Base-by-base conservation (phyloP, 2,329 filamentous ascomycete genomes). In the Ophiostoma ulmi region DNA sequence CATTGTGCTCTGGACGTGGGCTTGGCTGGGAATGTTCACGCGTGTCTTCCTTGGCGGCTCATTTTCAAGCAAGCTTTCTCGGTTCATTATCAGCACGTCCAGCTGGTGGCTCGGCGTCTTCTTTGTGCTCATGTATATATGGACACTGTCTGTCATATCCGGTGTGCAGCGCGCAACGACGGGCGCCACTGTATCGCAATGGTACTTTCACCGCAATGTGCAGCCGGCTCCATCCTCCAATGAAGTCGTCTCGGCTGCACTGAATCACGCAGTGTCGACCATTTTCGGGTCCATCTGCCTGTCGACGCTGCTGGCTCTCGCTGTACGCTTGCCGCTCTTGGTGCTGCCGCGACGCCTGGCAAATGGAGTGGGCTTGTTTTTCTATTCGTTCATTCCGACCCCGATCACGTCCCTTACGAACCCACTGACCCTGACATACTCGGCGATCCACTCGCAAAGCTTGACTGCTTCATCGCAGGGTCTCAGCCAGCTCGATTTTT, bases 21-120 rank as follows among this genome's bases (percentile, higher is more conserved):
- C 91, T 7, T 99, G 95, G 95, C 88, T 98, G 75, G 89, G 89
- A 75, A 97, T 99, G 93, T 98, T 99, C 80, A 94, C 94, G 8
- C 87, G 93, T 64, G 90, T 98, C 72, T 99, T 99, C 79, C 88
- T 98, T 72, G 93, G 92, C n/a, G 95, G 95, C 0, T 91, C 94
- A 79, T 88, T 94, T 74, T 88, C 89, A 20, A 87, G 86, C 72
- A 82, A 78, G 26, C 82, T 89, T 39, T 82, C 84, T 0, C 79
- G 80, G 61, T 97, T 96, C 80, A 86, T 97, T 76, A 93, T 98
- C 77, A 91, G 93, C 77, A 82, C 91, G 22, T 93, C 92, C 72
- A 97, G 90, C 76, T 98, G 94, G 94, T 97, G 93, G 92, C 84
- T 99, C 3, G 95, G 92, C n/a, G 86, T 88, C 35, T 97, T 90